Base-by-base conservation (phyloP, 1,139 yeast species). In the Kodamaea suecica region DNA sequence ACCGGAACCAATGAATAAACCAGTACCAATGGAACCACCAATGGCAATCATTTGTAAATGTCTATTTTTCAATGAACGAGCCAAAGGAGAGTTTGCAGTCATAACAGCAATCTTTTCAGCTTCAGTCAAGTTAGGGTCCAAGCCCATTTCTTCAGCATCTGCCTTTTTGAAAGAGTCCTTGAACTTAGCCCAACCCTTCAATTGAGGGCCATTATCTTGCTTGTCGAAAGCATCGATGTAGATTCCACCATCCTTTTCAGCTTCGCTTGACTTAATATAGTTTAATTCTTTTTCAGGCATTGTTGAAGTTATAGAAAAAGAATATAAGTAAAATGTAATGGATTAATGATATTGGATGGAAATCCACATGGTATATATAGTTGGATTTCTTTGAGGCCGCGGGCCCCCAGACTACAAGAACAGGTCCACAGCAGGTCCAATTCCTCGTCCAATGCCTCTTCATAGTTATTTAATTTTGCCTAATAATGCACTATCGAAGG, bases 1-100 rank as follows among this genome's bases (percentile, higher is more conserved):
- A 32, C 94, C 95, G 16, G 84, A 73, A 39, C 95, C 95, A 28
- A 87, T 80, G 47, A 80, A 77, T 43, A 80, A 60, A 31, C 88
- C 90, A 5, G 94, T 84, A 60, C 95, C 95, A 44, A 86, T 84
- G 35, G 87, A 73, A 44, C 95, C 95, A 53, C 95, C 95, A 49
- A 86, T 80, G 32, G 95, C 94, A 55, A 86, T 80, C 86, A 85
- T 83, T 53, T 82, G 84, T 48, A 85, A 63, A 66, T 84, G 78
- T 62, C 85, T 70, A 30, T 62, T 67, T 46, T 80, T 79, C 38
- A 84, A 69, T 29, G 75, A 68, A 53, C 86, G 70, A 33, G 78
- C 66, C 42, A 85, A 71, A 2, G 95, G 95, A 16, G 90, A 70
- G 50, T 74, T 73, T 15, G 90, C 84, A 20, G 88, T 77, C 43